Conservation (phyloP, 2,329 filamentous ascomycete genomes). For the Ophiosphaerella herpotricha region DNA sequence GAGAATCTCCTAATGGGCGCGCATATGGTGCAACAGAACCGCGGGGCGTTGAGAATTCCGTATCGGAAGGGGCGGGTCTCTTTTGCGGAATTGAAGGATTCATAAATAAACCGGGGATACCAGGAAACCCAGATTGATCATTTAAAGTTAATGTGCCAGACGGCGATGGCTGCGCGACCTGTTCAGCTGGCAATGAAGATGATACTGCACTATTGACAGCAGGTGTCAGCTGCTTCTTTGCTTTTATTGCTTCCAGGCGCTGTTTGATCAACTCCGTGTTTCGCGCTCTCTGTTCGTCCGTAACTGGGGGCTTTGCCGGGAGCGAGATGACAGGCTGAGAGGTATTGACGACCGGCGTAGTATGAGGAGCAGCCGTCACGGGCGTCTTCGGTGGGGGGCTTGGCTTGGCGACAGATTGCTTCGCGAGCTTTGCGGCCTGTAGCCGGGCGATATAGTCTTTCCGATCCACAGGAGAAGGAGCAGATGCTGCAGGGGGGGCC, state of each 20-base stretch:
- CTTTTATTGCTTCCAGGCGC: constrained; percentile 70
- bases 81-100: constrained; percentile 49
- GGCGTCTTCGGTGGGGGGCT: constrained; percentile 26
- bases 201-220: constrained; percentile 14
- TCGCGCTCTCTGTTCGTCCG: constrained; percentile 56
- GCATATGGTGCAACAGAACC: constrained; percentile 51
- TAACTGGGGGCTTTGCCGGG: constrained; percentile 19
- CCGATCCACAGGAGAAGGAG: constrained; percentile 60
- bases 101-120: constrained; percentile 61
- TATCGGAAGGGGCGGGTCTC: constrained; percentile 70
- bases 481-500: constrained; percentile 13
- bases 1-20: constrained; percentile 65
- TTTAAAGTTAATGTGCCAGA: constrained; percentile 6
- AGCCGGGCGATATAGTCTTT: constrained; percentile 78
- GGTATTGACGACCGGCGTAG: constrained; percentile 12
- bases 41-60: constrained; percentile 55
- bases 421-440: constrained; percentile 72
- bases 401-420: constrained; percentile 24
- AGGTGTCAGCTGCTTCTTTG: constrained; percentile 18
- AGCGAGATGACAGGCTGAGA: constrained; percentile 20
- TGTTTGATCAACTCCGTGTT: constrained; percentile 78
- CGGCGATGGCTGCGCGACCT: constrained; percentile 4
- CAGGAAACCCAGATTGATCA: constrained; percentile 33
- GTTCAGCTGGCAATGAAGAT: constrained; percentile 4
- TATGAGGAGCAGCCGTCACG: constrained; percentile 13